Evolutionary conservation across 305 asterid species (phyloP), one percentile per base, ranked within the genome.

Genomic region (Fraxinus nigra): DNA sequence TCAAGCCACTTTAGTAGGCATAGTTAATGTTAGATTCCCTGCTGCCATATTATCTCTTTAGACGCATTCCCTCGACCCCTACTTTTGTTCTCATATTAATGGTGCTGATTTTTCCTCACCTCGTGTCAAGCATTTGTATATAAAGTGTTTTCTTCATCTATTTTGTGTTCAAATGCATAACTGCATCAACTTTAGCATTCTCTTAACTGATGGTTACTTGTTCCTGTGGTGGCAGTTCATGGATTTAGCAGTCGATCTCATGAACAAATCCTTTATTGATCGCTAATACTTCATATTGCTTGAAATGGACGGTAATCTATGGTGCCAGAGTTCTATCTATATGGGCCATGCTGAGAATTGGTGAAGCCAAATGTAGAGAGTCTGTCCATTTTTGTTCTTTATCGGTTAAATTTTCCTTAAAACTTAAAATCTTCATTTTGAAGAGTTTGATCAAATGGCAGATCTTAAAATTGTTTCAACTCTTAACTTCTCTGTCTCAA

Each of bases 211-310:
- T 51, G n/a, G 72, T 30, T 80, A 11, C 59, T 78, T 85, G 72
- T 83, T 77, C 77, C 80, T 86, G 85, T 83, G 84, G 81, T 83
- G 85, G 90, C 97, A 96, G 98, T 94, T 96, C 86, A 90, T 96
- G 99, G 98, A 96, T 85, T 92, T 97, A 38, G 98, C 99, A 0
- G 92, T 91, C 20, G 91, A 91, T 81, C 94, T 94, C 77, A 94
- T 96, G 98, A 91, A 96, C 95, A 93, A 92, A 86, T 89, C 99
- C 48, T 91, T 90, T 76, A 87, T 90, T 32, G 98, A 94, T 51
- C 93, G 91, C 80, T 92, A 92, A 89, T 78, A 14, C 78, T 65
- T 80, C 43, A 0, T 48, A 13, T 37, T 70, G 30, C 72, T 18
- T 35, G 73, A 46, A 38, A 69, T 69, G 74, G 26, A 48, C 18